Percentiles rank a stretch among this genome's conserved stretches.
These are phyloP conservation scores for Lactarius psammicola DNA, from an alignment of 768 basidiomycete species.

Conservation along the genomic window DNA sequence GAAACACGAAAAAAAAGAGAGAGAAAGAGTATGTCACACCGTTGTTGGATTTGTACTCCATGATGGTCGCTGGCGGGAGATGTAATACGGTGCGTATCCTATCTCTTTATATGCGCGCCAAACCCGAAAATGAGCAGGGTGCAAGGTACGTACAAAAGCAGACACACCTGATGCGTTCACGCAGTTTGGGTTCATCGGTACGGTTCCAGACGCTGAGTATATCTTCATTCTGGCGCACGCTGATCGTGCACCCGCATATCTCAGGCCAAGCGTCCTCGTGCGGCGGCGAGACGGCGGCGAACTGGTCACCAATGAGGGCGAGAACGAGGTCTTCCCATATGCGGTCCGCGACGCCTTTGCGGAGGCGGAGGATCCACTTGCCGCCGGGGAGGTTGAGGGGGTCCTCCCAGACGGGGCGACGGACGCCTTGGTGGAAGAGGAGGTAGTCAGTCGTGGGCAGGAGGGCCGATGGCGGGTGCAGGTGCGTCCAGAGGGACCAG, in stretches of 20 bases:
- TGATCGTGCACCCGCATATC: conserved; percentile 94
- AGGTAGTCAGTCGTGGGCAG: conserved; percentile 92
- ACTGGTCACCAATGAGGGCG: conserved; percentile 87
- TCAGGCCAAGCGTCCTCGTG: conserved; percentile 63
- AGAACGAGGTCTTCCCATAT: conserved; percentile 89
- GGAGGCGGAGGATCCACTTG: conserved; percentile 92
- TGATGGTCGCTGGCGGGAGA: conserved; percentile 71
- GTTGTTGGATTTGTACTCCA: conserved; percentile 96
- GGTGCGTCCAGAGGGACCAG: conserved; percentile 92
- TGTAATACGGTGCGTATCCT: conserved; percentile 73
- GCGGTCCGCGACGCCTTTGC: conserved; percentile 87
- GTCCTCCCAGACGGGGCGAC: conserved; percentile 95
- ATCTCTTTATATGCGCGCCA: conserved; percentile 50
- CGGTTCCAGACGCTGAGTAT: conserved; percentile 93
- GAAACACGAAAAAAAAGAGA: not conserved
- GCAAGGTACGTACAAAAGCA: conserved; percentile 5
- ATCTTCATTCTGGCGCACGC: conserved; percentile 90
- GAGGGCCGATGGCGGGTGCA: conserved; percentile 79
- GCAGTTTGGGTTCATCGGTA: conserved; percentile 72
- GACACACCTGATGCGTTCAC: conserved; percentile 79
- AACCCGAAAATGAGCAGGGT: conserved; percentile 9
- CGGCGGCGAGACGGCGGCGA: conserved; percentile 60
- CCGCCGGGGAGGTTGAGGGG: conserved; percentile 84
- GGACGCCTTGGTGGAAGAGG: conserved; percentile 82
- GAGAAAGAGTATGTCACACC: conserved; percentile 43